These are phyloP conservation scores for Tricholoma hemisulphureum DNA, from an alignment of 768 basidiomycete genomes.

Conservation along the genomic window DNA sequence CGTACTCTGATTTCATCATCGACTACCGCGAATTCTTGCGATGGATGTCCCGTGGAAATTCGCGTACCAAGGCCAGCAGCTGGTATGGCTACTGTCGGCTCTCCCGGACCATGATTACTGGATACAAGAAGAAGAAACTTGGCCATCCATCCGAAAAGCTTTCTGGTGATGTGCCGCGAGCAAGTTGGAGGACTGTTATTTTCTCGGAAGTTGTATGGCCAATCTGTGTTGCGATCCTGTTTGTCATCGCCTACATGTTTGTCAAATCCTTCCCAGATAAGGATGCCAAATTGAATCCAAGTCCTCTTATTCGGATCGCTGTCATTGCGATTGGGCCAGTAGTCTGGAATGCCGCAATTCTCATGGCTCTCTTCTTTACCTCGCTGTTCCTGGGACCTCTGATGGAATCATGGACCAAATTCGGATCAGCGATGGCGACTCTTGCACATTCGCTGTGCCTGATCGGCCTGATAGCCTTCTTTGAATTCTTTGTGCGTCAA, in stretches of 20 bases:
- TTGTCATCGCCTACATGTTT: constrained; percentile 87
- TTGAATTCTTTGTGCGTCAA: constrained; percentile 88
- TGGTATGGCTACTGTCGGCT: constrained; percentile 99
- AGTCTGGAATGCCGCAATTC: constrained; percentile 89
- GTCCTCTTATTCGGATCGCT: constrained; percentile 84
- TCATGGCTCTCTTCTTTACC: constrained; percentile 82
- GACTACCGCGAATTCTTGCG: constrained; percentile 98
- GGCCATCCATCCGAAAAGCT: constrained; percentile 98
- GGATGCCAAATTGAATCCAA: constrained; percentile 65
- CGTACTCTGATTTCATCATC: constrained; percentile 94
- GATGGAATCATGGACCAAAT: constrained; percentile 80
- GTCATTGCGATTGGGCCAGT: constrained; percentile 90
- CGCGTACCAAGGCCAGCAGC: constrained; percentile 91
- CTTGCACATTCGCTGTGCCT: constrained; percentile 82
- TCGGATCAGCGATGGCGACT: constrained; percentile 91
- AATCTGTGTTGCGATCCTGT: constrained; percentile 70
- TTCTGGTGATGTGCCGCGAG: constrained; percentile 91
- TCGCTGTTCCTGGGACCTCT: constrained; percentile 93
- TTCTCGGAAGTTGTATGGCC: constrained; percentile 84
- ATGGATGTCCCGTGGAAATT: constrained; percentile 99
- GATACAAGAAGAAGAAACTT: constrained; percentile 98
- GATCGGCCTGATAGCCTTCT: constrained; percentile 83
- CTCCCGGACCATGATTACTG: constrained; percentile 95
- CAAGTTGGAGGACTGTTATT: constrained; percentile 80
- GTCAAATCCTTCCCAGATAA: constrained; percentile 84